These are phyloP conservation scores for Mucor plumbeus DNA, from an alignment of 371 early-diverging fungal genomes.

Conservation along the genomic window DNA sequence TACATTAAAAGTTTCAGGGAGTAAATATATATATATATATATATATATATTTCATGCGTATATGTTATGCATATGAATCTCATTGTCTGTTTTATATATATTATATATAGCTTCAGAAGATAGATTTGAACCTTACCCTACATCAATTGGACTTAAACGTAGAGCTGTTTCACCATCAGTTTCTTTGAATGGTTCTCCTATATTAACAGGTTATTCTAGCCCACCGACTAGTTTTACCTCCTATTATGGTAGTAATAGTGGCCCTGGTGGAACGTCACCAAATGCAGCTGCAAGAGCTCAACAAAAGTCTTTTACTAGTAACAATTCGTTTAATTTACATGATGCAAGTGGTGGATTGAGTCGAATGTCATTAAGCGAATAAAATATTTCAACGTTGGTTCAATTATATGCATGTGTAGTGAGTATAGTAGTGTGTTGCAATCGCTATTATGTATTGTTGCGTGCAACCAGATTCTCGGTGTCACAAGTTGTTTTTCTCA, in stretches of 20 bases:
- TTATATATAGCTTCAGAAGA: constrained; percentile 42
- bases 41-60: too few relatives aligned
- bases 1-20: constrained; percentile 14
- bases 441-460: background rate
- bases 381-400: background rate
- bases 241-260: constrained; percentile 16
- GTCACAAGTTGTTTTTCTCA: background rate
- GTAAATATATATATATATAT: background rate
- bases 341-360: constrained; percentile 54
- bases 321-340: constrained; percentile 40
- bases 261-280: constrained; percentile 15
- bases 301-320: constrained; percentile 30
- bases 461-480: constrained; percentile 1
- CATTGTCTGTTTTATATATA: background rate
- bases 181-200: constrained; percentile 48
- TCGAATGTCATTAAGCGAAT: constrained; percentile 50
- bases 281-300: constrained; percentile 34
- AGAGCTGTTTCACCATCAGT: constrained; percentile 54
- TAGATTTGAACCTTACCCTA: constrained; percentile 43
- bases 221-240: constrained; percentile 38
- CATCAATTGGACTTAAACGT: constrained; percentile 37
- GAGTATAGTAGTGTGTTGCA: background rate
- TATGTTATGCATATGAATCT: too few relatives aligned
- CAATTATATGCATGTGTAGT: too few relatives aligned
- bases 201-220: constrained; percentile 41